Evolutionary conservation across 2,329 filamentous ascomycete species (phyloP), one percentile per base, ranked within the genome.

Genomic region (Aspergillus sojae): DNA sequence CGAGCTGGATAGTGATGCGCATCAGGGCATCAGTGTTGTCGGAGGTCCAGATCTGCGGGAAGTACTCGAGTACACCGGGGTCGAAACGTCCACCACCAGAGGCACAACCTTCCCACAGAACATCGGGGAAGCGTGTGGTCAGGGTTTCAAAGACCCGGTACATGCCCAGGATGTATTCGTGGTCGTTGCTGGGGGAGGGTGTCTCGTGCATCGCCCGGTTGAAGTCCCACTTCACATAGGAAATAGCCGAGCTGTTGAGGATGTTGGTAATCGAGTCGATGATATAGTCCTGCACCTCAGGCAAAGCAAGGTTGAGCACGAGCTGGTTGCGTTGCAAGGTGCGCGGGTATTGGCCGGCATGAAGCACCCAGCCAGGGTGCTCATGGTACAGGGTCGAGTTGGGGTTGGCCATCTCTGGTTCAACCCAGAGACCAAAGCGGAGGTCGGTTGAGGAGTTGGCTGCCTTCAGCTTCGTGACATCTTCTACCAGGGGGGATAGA

Each of bases 191-290:
- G 0, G 87, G 86, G 0, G 79, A 80, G 0, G 86, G 77, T 53
- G 81, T 82, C 73, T 90, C 87, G 70, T 89, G 86, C 52, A 89
- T 87, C 1, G 83, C 87, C 5, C 88, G 80, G 75, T 90, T 90
- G 74, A 89, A 88, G 67, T 90, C 88, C 88, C 88, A 90, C 67
- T 90, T 90, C 64, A 90, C 82, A 64, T 90, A 90, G 11, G 77
- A 75, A 54, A 90, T 84, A 28, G 84, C 78, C 0, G 83, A 82
- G 1, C 78, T 83, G 52, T 84, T 78, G 21, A 90, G 81, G 7
- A 90, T 80, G 4, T 79, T 75, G 2, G 86, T 82, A 4, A 90
- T 78, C 0, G 82, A 80, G 0, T 79, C 73, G 66, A 90, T 88
- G 69, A 90, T 84, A 63, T 84, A 89, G 1, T 89, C 82, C 65